Conservation (phyloP, 805 yeast genomes). For the Starmerella vitae region DNA sequence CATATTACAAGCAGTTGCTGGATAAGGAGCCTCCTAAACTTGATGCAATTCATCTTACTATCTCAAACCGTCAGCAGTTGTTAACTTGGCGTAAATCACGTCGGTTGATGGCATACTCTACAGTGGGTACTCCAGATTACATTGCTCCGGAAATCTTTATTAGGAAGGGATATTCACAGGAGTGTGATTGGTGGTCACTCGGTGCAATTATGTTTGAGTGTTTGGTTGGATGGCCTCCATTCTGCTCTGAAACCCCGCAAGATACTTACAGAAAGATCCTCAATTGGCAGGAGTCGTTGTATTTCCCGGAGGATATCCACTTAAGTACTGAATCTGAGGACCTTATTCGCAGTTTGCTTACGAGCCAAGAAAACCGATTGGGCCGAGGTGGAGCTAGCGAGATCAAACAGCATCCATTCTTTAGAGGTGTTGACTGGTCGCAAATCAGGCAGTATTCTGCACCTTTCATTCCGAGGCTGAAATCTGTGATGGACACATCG, state of each 20-base stretch:
- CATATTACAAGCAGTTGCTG: constrained; percentile 66
- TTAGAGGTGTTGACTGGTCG: constrained; percentile 93
- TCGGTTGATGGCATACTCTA: constrained; percentile 86
- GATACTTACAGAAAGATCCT: constrained; percentile 85
- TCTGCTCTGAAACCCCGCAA: constrained; percentile 87
- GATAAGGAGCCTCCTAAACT: constrained; percentile 40
- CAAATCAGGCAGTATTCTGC: constrained; percentile 78
- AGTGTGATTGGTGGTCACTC: constrained; percentile 96
- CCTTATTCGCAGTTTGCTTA: constrained; percentile 59
- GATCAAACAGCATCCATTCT: constrained; percentile 79
- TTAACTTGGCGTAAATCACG: constrained; percentile 92
- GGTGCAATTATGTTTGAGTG: constrained; percentile 97
- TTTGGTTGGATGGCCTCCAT: constrained; percentile 94
- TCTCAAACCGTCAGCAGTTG: constrained; percentile 88
- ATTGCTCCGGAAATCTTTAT: constrained; percentile 90
- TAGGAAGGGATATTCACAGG: constrained; percentile 91
- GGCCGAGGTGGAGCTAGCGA: constrained; percentile 93
- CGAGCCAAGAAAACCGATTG: constrained; percentile 63
- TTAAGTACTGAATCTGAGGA: constrained; percentile 81
- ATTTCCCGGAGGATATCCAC: constrained; percentile 85
- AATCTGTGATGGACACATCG: constrained; percentile 87
- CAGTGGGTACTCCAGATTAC: constrained; percentile 93
- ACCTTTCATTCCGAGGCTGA: constrained; percentile 82
- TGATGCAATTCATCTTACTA: constrained; percentile 88
- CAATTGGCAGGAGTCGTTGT: constrained; percentile 79